Evolutionary conservation across 208 protist species (phyloP).

Genomic region (Leishmania braziliensis): DNA sequence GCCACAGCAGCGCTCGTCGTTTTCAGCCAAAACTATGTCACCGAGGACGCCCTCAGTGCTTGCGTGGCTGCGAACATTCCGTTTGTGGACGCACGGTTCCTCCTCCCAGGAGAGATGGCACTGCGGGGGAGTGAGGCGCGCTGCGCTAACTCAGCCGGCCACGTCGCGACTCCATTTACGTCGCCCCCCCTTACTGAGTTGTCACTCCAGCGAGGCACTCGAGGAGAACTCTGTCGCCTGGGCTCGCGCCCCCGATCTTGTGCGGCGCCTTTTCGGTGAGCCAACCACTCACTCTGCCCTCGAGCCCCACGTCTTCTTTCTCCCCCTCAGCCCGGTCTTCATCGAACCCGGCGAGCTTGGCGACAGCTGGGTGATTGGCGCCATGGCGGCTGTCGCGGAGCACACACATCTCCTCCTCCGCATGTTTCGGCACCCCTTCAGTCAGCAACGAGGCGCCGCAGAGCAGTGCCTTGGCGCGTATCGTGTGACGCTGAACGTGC

Average conservation of each 20-base stretch:
- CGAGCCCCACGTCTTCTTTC: slow-evolving; percentile 12
- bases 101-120: slow-evolving; percentile 29
- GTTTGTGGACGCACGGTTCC: slow-evolving; percentile 43
- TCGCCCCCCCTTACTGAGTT: neutral
- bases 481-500: slow-evolving; percentile 63
- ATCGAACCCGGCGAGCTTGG: slow-evolving; percentile 58
- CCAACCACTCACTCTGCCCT: neutral
- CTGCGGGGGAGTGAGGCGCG: slow-evolving; percentile 7
- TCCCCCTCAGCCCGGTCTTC: slow-evolving; percentile 18
- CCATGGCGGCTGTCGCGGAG: slow-evolving; percentile 63
- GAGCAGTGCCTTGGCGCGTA: slow-evolving; percentile 62
- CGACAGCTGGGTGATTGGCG: slow-evolving; percentile 65
- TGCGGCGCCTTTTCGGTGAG: slow-evolving; percentile 3
- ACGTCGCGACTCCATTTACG: neutral
- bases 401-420: slow-evolving; percentile 32
- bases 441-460: slow-evolving; percentile 11
- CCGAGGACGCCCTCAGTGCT: neutral
- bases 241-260: slow-evolving; percentile 7
- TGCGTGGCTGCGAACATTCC: slow-evolving; percentile 20
- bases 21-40: neutral
- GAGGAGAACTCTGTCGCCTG: neutral
- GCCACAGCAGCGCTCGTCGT: neutral
- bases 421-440: slow-evolving; percentile 31
- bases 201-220: neutral
- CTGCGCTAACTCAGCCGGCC: neutral